Conservation (phyloP, 345 rosid species). For the Hevea brasiliensis region DNA sequence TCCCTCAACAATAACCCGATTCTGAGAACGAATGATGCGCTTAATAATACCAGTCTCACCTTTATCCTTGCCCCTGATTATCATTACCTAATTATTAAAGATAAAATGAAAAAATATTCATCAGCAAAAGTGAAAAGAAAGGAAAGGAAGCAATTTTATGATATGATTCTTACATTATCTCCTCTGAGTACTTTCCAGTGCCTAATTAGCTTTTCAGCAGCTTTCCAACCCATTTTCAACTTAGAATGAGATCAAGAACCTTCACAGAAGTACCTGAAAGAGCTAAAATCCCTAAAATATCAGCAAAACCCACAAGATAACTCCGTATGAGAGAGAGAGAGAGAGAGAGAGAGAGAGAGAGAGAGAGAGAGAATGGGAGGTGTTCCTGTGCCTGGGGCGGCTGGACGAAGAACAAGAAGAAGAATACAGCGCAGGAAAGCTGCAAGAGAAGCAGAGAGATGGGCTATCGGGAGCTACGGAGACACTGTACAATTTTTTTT, state of each 20-base stretch:
- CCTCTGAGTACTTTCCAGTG: conserved; percentile 97
- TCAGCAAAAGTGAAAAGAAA: neutral
- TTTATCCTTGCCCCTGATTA: conserved; percentile 81
- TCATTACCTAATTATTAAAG: conserved; percentile 57
- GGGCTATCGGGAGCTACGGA: too few relatives aligned
- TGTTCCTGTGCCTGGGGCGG: too few relatives aligned
- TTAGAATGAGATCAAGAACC: neutral
- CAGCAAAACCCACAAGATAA: neutral
- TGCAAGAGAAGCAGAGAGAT: too few relatives aligned
- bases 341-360: neutral
- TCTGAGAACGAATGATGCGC: conserved; percentile 81
- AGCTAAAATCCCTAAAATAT: too few relatives aligned
- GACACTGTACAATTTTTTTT: too few relatives aligned
- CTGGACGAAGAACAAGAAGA: too few relatives aligned
- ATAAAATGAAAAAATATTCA: neutral
- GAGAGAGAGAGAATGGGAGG: neutral
- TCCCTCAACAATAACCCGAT: conserved; percentile 84
- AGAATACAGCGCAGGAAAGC: too few relatives aligned
- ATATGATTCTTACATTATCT: conserved; percentile 64
- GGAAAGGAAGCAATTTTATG: neutral
- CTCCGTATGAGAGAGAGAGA: too few relatives aligned
- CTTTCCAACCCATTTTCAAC: conserved; percentile 88
- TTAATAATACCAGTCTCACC: conserved; percentile 76
- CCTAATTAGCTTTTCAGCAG: conserved; percentile 92
- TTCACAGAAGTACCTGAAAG: neutral